Percentiles rank a stretch among this genome's conserved stretches.
These are phyloP conservation scores for Coriolopsis trogii DNA, from an alignment of 1,284 basidiomycete species.

Conservation along the genomic window DNA sequence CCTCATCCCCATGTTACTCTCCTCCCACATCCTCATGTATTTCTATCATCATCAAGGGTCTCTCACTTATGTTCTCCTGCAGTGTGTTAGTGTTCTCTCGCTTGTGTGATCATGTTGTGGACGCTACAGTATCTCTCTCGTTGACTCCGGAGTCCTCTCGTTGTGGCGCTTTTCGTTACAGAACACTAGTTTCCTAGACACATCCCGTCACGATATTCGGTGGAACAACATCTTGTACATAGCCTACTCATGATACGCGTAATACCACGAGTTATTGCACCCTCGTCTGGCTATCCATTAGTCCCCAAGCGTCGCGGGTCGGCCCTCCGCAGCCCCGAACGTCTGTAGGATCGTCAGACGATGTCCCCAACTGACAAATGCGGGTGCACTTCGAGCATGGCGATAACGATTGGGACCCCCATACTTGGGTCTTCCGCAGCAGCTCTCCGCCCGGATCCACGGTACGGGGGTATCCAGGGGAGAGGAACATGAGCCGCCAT, in stretches of 20 bases:
- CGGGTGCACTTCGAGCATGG: too few relatives aligned
- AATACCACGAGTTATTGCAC: conserved; percentile 13
- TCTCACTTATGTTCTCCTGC: conserved; percentile 6
- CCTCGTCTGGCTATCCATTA: too few relatives aligned
- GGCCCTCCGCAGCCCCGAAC: too few relatives aligned
- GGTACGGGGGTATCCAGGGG: conserved; percentile 2
- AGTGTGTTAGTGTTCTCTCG: conserved; percentile 9
- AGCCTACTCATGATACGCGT: conserved; percentile 17
- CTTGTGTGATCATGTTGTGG: conserved; percentile 8
- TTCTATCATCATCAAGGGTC: conserved; percentile 3
- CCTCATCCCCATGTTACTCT: too few relatives aligned
- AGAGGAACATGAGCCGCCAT: neutral
- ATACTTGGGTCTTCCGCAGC: too few relatives aligned
- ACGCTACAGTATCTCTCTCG: neutral
- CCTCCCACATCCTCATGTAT: conserved; percentile 1
- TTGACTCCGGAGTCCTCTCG: conserved; percentile 6
- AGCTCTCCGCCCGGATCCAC: too few relatives aligned
- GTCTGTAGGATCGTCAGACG: too few relatives aligned
- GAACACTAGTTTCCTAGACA: conserved; percentile 20
- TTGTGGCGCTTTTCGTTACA: conserved; percentile 4
- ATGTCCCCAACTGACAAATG: too few relatives aligned
- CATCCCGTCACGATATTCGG: conserved; percentile 14
- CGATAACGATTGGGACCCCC: too few relatives aligned
- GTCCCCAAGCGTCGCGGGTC: too few relatives aligned
- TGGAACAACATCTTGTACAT: conserved; percentile 17